Base-by-base conservation (phyloP, 2,329 filamentous ascomycete species). In the Neophaeococcomyces mojaviensis region DNA sequence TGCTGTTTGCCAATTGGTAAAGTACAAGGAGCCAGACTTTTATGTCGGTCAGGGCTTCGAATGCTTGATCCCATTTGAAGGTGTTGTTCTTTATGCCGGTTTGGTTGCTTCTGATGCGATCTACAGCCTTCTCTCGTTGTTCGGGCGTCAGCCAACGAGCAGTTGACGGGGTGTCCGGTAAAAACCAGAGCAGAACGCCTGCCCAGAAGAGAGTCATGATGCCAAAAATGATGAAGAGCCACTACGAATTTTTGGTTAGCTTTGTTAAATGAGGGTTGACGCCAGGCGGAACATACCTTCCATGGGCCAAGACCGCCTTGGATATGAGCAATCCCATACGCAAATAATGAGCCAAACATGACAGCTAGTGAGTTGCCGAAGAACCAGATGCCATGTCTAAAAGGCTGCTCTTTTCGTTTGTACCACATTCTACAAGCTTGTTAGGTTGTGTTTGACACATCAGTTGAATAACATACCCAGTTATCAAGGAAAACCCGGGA, bases 21-120 rank as follows among this genome's bases (percentile, higher is more conserved):
- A 50, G 28, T 10, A 44, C 47, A 30, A 56, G 40, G 28, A 58
- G 48, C 55, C 55, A 59, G 2, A 53, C 44, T 39, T 58, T 52
- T 19, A 42, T 4, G 22, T 50, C 49, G 18, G n/a, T 22, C n/a
- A 50, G 20, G 3, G 59, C 56, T 46, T 72, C 70, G 24, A 53
- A 52, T 15, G 71, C 60, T 46, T 74, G 71, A 2, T 56, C 52
- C n/a, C 58, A 53, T 49, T 73, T 73, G 58, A 68, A 69, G 36
- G 69, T 64, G 1, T 62, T 68, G 49, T 72, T 72, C 31, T 60
- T 60, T 34, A 50, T 56, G 2, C 58, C 59, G 2, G 56, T 54
- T 18, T 57, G 46, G 15, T 61, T 61, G 6, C 50, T 46, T 20
- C 49, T 53, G 20, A 61, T 33, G 3, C 58, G 49, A 20, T 57